Evolutionary conservation across 2,329 filamentous ascomycete genomes (phyloP).

Genomic region (Monilinia vaccinii-corymbosi): DNA sequence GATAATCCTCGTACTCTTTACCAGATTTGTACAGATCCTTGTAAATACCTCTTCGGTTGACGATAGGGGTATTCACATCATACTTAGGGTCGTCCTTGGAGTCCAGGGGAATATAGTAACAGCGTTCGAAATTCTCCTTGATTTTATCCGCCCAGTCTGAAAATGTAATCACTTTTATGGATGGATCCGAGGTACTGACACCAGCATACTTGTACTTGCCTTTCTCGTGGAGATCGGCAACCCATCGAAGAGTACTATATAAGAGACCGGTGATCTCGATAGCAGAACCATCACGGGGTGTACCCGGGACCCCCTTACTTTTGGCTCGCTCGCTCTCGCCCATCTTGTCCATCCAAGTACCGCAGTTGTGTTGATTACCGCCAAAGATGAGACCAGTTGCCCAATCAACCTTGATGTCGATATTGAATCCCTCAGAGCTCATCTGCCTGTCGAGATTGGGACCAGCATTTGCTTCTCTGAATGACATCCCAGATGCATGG

Average conservation of each 20-base stretch:
- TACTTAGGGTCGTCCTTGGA: conserved; percentile 63
- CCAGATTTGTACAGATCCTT: conserved; percentile 92
- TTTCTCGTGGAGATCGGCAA: conserved; percentile 54
- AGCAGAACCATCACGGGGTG: conserved; percentile 91
- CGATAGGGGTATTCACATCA: conserved; percentile 66
- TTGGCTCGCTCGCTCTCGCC: conserved; percentile 88
- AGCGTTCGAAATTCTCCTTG: conserved; percentile 80
- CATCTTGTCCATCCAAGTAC: conserved; percentile 99
- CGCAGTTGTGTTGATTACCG: conserved; percentile 89
- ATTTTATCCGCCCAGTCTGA: conserved; percentile 71
- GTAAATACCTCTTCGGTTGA: conserved; percentile 94
- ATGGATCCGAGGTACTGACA: conserved; percentile 53
- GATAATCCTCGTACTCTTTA: conserved; percentile 96
- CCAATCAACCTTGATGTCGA: conserved; percentile 89
- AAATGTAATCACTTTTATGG: conserved; percentile 53
- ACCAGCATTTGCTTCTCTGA: conserved; percentile 90
- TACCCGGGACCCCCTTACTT: conserved; percentile 88
- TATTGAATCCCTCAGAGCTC: conserved; percentile 84
- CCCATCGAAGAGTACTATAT: conserved; percentile 83
- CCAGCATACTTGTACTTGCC: conserved; percentile 65
- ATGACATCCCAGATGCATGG: conserved; percentile 83
- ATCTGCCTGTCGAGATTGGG: conserved; percentile 85
- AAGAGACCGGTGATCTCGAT: conserved; percentile 90
- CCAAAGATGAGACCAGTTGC: conserved; percentile 83
- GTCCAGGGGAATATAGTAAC: conserved; percentile 74